These are phyloP conservation scores for Pisolithus microcarpus DNA, from an alignment of 768 basidiomycete genomes.

Conservation along the genomic window DNA sequence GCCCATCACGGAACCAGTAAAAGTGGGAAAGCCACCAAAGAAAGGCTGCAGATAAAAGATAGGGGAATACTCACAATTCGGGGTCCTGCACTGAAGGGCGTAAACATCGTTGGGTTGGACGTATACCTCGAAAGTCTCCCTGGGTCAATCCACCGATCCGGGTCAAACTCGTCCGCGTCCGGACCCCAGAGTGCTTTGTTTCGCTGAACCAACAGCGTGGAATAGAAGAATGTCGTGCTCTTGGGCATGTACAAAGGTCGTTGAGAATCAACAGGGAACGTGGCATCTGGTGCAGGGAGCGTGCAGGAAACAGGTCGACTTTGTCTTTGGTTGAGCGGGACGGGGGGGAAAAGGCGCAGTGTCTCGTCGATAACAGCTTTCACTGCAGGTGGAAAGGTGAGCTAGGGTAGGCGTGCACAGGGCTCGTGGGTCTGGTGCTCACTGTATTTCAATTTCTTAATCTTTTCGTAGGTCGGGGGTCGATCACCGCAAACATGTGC, in stretches of 20 bases:
- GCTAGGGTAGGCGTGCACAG: neutral
- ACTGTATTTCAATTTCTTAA: slow-evolving; percentile 65
- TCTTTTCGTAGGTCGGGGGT: slow-evolving; percentile 47
- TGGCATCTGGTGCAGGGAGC: slow-evolving; percentile 45
- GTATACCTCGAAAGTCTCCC: slow-evolving; percentile 43
- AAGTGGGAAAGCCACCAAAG: too few relatives aligned
- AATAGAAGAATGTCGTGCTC: slow-evolving; percentile 49
- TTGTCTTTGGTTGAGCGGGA: slow-evolving; percentile 66
- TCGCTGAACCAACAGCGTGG: slow-evolving; percentile 59
- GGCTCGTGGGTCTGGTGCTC: slow-evolving; percentile 16
- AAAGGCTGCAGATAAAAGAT: neutral
- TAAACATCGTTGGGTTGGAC: slow-evolving; percentile 60
- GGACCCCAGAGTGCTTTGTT: slow-evolving; percentile 64
- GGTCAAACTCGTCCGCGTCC: slow-evolving; percentile 72
- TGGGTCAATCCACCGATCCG: slow-evolving; percentile 69
- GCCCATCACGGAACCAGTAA: too few relatives aligned
- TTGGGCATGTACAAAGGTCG: slow-evolving; percentile 54
- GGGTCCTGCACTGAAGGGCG: slow-evolving; percentile 71
- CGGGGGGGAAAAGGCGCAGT: slow-evolving; percentile 70
- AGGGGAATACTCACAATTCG: slow-evolving; percentile 33
- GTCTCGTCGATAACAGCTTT: slow-evolving; percentile 76
- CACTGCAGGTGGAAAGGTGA: slow-evolving; percentile 34
- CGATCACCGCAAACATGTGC: slow-evolving; percentile 45
- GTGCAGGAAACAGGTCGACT: slow-evolving; percentile 41
- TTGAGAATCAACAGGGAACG: slow-evolving; percentile 31